Evolutionary conservation across 805 yeast species (phyloP).

Genomic region (Pichia californica): DNA sequence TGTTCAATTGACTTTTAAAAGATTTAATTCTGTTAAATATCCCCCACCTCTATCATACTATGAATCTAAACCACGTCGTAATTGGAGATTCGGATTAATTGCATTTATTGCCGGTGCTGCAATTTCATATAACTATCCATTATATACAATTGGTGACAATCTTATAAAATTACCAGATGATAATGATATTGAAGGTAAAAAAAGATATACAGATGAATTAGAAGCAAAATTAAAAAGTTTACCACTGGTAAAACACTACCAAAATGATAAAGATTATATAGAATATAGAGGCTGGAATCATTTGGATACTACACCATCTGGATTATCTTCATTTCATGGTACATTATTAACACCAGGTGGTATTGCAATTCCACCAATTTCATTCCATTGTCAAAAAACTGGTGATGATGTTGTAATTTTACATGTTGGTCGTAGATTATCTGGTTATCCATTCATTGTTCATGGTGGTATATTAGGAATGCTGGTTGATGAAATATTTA

Average conservation of each 20-base stretch:
- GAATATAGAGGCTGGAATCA: slow-evolving; percentile 36
- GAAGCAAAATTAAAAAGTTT: slow-evolving; percentile 43
- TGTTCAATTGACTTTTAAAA: neutral
- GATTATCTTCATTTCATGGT: slow-evolving; percentile 29
- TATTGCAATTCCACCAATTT: slow-evolving; percentile 63
- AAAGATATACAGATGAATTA: slow-evolving; percentile 28
- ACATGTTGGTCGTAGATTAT: slow-evolving; percentile 69
- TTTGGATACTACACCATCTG: slow-evolving; percentile 31
- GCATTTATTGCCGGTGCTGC: slow-evolving; percentile 23
- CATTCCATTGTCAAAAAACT: slow-evolving; percentile 51
- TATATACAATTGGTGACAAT: slow-evolving; percentile 23
- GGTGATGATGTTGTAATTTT: slow-evolving; percentile 60
- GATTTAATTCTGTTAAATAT: slow-evolving; percentile 12
- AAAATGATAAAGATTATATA: slow-evolving; percentile 32
- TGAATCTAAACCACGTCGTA: slow-evolving; percentile 5
- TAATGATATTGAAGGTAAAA: slow-evolving; percentile 20
- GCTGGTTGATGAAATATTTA: slow-evolving; percentile 68
- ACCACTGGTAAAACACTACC: slow-evolving; percentile 45
- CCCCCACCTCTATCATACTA: slow-evolving; percentile 17
- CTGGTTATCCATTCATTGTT: slow-evolving; percentile 82
- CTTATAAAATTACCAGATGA: slow-evolving; percentile 16
- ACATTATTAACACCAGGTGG: slow-evolving; percentile 72
- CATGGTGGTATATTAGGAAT: slow-evolving; percentile 90
- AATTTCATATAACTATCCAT: slow-evolving; percentile 23
- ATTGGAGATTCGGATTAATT: slow-evolving; percentile 3